phyloP scores from a whole-genome alignment of 1,284 basidiomycete species.

The Heimioporus retisporus region DNA sequence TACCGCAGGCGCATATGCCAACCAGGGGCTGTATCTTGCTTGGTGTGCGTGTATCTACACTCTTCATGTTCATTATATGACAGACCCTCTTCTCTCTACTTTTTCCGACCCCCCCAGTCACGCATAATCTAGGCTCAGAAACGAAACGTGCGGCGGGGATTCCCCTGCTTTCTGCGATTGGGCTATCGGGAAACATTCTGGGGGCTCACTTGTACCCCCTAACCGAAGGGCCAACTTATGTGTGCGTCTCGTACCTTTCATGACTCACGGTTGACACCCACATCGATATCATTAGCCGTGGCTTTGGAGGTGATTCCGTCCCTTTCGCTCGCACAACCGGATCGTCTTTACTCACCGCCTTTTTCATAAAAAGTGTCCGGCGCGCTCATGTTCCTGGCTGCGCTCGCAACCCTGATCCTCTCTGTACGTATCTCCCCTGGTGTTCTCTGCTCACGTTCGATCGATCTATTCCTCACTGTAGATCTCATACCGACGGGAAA shows the following conservation, averaged over 20 bases:
- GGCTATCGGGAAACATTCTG: conserved; percentile 77
- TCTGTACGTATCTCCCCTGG: conserved; percentile 50
- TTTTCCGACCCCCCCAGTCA: conserved; percentile 50
- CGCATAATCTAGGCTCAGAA: conserved; percentile 82
- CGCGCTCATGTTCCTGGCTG: conserved; percentile 68
- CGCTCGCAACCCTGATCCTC: conserved; percentile 61
- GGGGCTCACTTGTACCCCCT: conserved; percentile 79
- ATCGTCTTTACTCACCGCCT: too few species aligned
- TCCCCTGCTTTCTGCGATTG: conserved; percentile 81
- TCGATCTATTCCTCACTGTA: background rate
- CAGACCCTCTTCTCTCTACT: background rate
- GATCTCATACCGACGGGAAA: conserved; percentile 73
- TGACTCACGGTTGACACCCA: background rate
- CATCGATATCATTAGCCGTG: conserved; percentile 25
- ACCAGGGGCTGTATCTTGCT: conserved; percentile 73
- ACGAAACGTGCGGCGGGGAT: conserved; percentile 82
- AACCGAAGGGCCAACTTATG: conserved; percentile 71
- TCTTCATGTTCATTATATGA: background rate
- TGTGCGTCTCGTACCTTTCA: conserved; percentile 47
- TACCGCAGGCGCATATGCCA: conserved; percentile 74
- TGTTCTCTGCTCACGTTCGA: background rate
- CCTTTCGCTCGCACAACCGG: too few species aligned
- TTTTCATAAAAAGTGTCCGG: conserved; percentile 54
- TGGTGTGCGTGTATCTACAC: conserved; percentile 66
- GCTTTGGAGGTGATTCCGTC: conserved; percentile 34